phyloP scores from a whole-genome alignment of 2,329 filamentous ascomycete species.

The Paraphoma chrysanthemicola region DNA sequence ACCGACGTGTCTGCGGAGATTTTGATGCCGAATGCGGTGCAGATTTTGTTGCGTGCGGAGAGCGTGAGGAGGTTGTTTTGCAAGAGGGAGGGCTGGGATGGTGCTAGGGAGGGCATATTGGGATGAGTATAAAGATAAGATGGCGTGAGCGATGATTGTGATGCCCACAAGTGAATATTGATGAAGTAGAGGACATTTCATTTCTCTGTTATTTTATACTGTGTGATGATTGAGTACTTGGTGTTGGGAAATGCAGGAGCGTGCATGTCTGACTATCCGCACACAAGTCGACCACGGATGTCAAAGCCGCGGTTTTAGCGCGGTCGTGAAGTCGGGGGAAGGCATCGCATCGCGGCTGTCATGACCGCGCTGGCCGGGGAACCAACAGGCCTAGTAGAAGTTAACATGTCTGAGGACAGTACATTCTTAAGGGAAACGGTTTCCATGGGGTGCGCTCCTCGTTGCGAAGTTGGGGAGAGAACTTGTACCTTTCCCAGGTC shows the following conservation, averaged over 20 bases:
- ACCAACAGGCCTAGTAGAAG: too few species aligned
- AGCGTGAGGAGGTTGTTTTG: background rate
- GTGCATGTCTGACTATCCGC: background rate
- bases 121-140: background rate
- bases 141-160: too few species aligned
- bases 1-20: slow-evolving; percentile 35
- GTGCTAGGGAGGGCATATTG: background rate
- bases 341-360: too few species aligned
- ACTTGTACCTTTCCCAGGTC: too few species aligned
- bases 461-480: too few species aligned
- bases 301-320: background rate
- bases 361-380: too few species aligned
- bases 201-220: background rate
- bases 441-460: too few species aligned
- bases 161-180: too few species aligned
- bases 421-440: too few species aligned
- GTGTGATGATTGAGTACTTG: background rate
- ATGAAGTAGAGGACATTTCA: too few species aligned
- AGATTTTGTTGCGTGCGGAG: background rate
- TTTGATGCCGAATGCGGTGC: slow-evolving; percentile 30
- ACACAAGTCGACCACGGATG: background rate
- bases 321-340: background rate
- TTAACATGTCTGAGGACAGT: too few species aligned
- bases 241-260: background rate
- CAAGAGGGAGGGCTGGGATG: background rate